Evolutionary conservation across 495 filamentous ascomycete species (phyloP), one percentile per base, ranked within the genome.

Genomic region (Talaromyces ruber): DNA sequence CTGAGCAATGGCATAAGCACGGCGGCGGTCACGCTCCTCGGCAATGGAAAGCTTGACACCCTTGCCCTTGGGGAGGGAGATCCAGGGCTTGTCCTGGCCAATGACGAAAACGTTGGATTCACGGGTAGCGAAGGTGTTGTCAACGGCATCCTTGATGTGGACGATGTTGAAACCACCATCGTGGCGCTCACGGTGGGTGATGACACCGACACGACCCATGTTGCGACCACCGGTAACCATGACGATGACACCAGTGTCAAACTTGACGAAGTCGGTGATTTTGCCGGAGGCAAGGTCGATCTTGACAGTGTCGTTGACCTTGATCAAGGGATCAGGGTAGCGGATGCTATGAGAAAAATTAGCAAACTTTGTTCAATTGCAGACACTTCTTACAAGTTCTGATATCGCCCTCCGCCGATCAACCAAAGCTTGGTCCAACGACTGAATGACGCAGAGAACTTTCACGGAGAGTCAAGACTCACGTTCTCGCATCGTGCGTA

Each of bases 401-500:
- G 71, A 66, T 69, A 59, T 70, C 68, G 73, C 78, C 76, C 74
- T 76, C 75, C 72, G 74, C 78, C 77, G 81, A 83, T 88, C 86
- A 81, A 86, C 90, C 89, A 92, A 93, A 93, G 83, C 88, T 93
- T 94, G 91, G 89, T 92, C 92, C 91, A 95, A 96, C 92, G 92
- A 86, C 92, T 96, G 92, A 96, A 88, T 90, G 92, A 93, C 89
- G 85, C 88, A 83, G 84, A 83, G 84, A 86, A 85, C 80, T 88
- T 83, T 28, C 62, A 16, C 8, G 68, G 67, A 75, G 74, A 74
- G 76, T 68, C 66, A 86, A 86, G 77, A 89, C 93, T 94, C 82
- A 97, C 93, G 95, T 98, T 90, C 94, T 87, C 81, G 95, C 94
- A 91, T 98, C 94, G 87, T 98, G 95, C 91, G 95, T 98, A 89